Percentiles rank a stretch among this genome's conserved stretches.
Conservation (phyloP, 768 basidiomycete genomes). For the Rhodotorula taiwanensis region DNA sequence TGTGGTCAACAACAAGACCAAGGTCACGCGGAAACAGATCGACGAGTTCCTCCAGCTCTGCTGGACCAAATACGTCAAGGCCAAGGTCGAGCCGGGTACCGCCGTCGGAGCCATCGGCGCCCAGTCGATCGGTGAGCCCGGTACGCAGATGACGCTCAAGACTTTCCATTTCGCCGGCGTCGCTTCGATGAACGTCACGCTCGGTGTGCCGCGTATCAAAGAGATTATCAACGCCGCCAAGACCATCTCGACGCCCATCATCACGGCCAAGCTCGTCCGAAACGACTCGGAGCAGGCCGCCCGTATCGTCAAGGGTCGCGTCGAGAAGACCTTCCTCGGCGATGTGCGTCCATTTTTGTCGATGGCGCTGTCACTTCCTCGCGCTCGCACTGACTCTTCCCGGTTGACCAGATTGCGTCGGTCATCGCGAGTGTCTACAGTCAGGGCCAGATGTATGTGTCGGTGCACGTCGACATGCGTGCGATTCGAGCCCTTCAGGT, state of each 20-base stretch:
- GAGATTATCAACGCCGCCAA: slow-evolving; percentile 99
- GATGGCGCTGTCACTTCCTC: background rate
- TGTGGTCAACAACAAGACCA: slow-evolving; percentile 79
- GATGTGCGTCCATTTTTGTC: slow-evolving; percentile 59
- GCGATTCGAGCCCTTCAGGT: slow-evolving; percentile 86
- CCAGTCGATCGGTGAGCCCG: slow-evolving; percentile 97
- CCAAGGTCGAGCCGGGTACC: slow-evolving; percentile 94
- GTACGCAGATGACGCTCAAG: slow-evolving; percentile 98
- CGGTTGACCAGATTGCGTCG: slow-evolving; percentile 62
- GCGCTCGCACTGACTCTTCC: slow-evolving; percentile 43
- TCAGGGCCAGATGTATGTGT: slow-evolving; percentile 82
- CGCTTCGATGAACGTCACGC: slow-evolving; percentile 98
- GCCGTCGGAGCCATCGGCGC: slow-evolving; percentile 98
- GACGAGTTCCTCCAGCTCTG: slow-evolving; percentile 74
- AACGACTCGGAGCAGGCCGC: slow-evolving; percentile 76
- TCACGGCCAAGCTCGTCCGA: slow-evolving; percentile 87
- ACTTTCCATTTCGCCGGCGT: slow-evolving; percentile 99
- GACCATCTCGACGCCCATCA: slow-evolving; percentile 91
- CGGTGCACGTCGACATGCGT: slow-evolving; percentile 80
- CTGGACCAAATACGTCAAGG: slow-evolving; percentile 85
- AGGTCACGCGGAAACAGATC: slow-evolving; percentile 78
- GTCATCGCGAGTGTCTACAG: slow-evolving; percentile 95
- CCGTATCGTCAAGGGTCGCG: slow-evolving; percentile 88
- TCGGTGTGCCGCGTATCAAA: slow-evolving; percentile 99
- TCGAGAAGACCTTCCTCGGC: slow-evolving; percentile 89